Conservation (phyloP, 139 green algal genomes). For the Desmodesmus armatus region DNA sequence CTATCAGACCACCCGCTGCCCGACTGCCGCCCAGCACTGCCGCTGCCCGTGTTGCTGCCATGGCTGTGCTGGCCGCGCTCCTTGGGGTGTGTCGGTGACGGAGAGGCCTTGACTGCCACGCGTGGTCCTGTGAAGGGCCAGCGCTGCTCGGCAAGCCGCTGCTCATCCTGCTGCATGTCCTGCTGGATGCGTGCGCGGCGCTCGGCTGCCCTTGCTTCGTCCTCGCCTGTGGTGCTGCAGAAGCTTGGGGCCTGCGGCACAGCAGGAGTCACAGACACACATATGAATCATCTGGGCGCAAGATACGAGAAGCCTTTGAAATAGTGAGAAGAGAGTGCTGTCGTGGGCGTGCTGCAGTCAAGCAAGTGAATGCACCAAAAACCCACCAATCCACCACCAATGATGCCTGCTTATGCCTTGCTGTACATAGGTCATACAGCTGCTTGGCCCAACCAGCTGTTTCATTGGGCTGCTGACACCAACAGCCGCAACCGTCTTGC, state of each 20-base stretch:
- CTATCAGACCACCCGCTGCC: no score
- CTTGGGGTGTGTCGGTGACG: background rate
- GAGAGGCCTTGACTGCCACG: background rate
- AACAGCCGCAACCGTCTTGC: background rate
- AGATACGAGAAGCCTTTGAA: no score
- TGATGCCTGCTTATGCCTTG: background rate
- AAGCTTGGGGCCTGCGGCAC: no score
- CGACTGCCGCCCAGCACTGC: background rate
- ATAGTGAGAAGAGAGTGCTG: no score
- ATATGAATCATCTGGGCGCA: no score
- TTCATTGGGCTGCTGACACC: background rate
- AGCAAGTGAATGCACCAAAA: background rate
- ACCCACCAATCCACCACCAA: background rate
- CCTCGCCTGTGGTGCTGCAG: constrained; percentile 21
- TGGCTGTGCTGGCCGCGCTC: background rate
- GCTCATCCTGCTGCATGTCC: background rate
- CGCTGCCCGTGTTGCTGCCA: background rate
- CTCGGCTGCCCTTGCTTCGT: constrained; percentile 12
- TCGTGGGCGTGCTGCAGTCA: constrained; percentile 16
- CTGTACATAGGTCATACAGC: background rate
- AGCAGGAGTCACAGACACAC: no score
- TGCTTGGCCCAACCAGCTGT: background rate
- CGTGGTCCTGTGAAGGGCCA: constrained; percentile 9
- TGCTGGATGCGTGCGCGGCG: background rate
- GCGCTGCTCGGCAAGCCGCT: background rate